phyloP scores from a whole-genome alignment of 2,329 filamentous ascomycete species.

The Trichoderma guizhouense region DNA sequence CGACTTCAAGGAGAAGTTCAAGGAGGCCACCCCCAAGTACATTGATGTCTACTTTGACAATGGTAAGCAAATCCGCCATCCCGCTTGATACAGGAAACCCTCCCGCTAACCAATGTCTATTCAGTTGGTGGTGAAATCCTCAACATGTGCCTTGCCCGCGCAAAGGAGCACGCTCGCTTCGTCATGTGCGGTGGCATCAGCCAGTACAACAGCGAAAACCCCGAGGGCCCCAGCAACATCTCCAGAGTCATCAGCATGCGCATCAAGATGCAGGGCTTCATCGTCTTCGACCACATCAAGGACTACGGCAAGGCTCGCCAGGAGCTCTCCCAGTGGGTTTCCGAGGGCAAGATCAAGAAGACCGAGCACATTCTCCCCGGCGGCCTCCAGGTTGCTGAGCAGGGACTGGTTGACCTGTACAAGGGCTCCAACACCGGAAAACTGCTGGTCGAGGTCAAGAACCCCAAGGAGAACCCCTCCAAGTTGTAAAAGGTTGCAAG shows the following conservation, averaged over 20 bases:
- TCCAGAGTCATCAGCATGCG: slow-evolving; percentile 51
- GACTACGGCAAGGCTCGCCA: slow-evolving; percentile 56
- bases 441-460: slow-evolving; percentile 55
- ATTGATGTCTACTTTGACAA: slow-evolving; percentile 75
- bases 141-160: slow-evolving; percentile 61
- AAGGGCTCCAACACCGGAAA: slow-evolving; percentile 68
- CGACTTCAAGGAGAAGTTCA: slow-evolving; percentile 59
- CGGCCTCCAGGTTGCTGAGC: slow-evolving; percentile 62
- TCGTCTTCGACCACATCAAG: slow-evolving; percentile 64
- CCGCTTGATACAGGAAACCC: not conserved
- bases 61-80: slow-evolving; percentile 27
- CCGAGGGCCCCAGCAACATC: slow-evolving; percentile 56
- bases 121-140: slow-evolving; percentile 66
- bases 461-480: slow-evolving; percentile 21
- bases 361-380: slow-evolving; percentile 69
- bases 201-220: slow-evolving; percentile 60
- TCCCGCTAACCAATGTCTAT: not conserved
- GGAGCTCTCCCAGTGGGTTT: slow-evolving; percentile 65
- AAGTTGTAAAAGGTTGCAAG: slow-evolving; percentile 23
- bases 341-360: slow-evolving; percentile 67
- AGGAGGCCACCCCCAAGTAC: slow-evolving; percentile 53
- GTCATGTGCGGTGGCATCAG: slow-evolving; percentile 70
- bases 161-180: slow-evolving; percentile 61
- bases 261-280: slow-evolving; percentile 67
- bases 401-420: slow-evolving; percentile 62